Evolutionary conservation across 768 basidiomycete genomes (phyloP), one percentile per base, ranked within the genome.

Genomic region (Neoboletus magnificus): DNA sequence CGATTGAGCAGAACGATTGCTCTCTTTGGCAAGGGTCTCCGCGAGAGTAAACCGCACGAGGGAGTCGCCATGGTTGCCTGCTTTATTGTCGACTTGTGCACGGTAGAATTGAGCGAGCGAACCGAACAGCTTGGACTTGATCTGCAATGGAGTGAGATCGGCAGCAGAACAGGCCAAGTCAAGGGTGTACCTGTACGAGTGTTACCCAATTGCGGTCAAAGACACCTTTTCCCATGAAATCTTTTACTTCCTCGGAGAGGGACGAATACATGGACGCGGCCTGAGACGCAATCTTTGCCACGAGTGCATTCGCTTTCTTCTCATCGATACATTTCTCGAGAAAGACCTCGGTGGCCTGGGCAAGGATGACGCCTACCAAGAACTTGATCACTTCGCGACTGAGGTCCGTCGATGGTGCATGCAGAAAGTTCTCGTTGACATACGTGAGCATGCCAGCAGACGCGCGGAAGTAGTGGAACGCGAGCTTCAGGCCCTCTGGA

Each of bases 401-500:
- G 43, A 98, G 82, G 74, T 98, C 97, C 2, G 92, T 97, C 22
- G 91, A 93, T 0, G 97, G 97, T 0, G 96, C 97, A 65, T 99
- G 97, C 0, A 99, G 77, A 71, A 99, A 99, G 81, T 99, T 98
- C 73, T 99, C 97, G 75, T 98, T 98, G 77, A 99, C 94, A 71
- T 98, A 99, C 7, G 87, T 93, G 66, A 98, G 84, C 93, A 99
- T 97, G 20, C 97, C 97, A 3, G 95, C 92, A 40, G 90, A 86
- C 12, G 89, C 85, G 18, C 89, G 79, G 64, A 93, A 91, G 73
- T 93, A 95, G 73, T 92, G 84, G 76, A 97, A 99, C 0, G 96
- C 85, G 33, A 93, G 84, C 73, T 97, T 98, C 64, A 93, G 72
- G 20, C 95, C 94, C 71, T 98, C 93, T 1, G 93, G 91, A 52